Percentiles rank a stretch among this genome's conserved stretches.
phyloP scores from a whole-genome alignment of 1,284 basidiomycete species.

The Ustilago trichophora region DNA sequence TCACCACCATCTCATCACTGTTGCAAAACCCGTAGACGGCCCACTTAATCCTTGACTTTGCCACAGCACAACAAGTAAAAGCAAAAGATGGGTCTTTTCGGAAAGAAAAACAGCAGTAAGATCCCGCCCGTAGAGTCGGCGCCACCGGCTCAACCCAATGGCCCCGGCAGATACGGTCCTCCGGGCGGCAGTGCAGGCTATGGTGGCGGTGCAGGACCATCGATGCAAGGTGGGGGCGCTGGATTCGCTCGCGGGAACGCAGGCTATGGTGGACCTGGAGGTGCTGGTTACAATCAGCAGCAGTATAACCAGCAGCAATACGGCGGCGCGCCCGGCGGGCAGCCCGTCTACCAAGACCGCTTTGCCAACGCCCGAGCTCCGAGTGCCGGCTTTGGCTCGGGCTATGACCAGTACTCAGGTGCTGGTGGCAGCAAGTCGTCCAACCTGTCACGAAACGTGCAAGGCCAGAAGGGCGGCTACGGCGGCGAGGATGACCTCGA shows the following conservation, averaged over 20 bases:
- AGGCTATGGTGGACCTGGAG: background rate
- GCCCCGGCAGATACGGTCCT: conserved; percentile 21
- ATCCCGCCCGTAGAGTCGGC: conserved; percentile 35
- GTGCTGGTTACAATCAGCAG: conserved; percentile 14
- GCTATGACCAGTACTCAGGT: conserved; percentile 48
- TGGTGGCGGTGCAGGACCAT: conserved; percentile 12
- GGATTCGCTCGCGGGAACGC: conserved; percentile 4
- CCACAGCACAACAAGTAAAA: background rate
- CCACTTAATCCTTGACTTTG: too few relatives aligned
- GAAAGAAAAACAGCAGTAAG: conserved; percentile 43
- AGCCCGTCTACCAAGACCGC: conserved; percentile 23
- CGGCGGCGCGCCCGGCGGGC: conserved; percentile 16
- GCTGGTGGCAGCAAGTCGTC: conserved; percentile 16
- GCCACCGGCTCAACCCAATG: conserved; percentile 15
- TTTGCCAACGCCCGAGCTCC: conserved; percentile 55
- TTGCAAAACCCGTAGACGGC: too few relatives aligned
- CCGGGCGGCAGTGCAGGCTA: too few relatives aligned
- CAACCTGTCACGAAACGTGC: conserved; percentile 25
- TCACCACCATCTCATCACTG: too few relatives aligned
- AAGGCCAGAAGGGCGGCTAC: conserved; percentile 6
- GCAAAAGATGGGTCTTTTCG: conserved; percentile 43
- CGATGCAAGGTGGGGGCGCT: conserved; percentile 8
- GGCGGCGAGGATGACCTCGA: conserved; percentile 53
- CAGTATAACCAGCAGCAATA: conserved; percentile 25
- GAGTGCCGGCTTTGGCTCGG: conserved; percentile 36